Evolutionary conservation across 495 filamentous ascomycete genomes (phyloP).

Genomic region (Letharia lupina): DNA sequence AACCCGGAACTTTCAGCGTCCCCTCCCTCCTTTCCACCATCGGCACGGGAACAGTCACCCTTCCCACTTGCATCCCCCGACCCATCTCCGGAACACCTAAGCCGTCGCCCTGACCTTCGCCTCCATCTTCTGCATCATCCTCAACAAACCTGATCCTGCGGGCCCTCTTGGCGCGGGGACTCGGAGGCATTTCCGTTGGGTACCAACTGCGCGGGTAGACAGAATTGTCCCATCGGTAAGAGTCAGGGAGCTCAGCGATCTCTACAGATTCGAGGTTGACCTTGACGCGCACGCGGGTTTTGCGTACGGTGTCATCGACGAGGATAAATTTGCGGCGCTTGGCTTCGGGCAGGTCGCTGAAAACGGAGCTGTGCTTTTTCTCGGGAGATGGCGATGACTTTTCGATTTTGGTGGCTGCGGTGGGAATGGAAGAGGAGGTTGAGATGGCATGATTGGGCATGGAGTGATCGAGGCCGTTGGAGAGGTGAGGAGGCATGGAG

Average conservation of each 20-base stretch:
- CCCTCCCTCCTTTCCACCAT: conserved; percentile 63
- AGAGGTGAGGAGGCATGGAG: conserved; percentile 64
- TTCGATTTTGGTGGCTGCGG: conserved; percentile 34
- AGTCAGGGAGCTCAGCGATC: conserved; percentile 89
- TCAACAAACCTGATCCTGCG: conserved; percentile 57
- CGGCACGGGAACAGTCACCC: conserved; percentile 58
- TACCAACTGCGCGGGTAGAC: conserved; percentile 89
- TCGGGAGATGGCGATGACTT: conserved; percentile 21
- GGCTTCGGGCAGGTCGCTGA: conserved; percentile 74
- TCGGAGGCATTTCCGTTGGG: conserved; percentile 69
- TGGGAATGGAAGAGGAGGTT: conserved; percentile 23
- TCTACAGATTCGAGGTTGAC: conserved; percentile 82
- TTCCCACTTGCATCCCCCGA: conserved; percentile 35
- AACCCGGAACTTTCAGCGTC: conserved; percentile 62
- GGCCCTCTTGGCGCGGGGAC: conserved; percentile 52
- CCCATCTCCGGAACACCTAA: background rate
- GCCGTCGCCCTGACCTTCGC: conserved; percentile 40
- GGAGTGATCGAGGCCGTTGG: conserved; percentile 50
- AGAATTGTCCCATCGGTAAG: conserved; percentile 76
- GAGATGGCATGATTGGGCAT: conserved; percentile 34
- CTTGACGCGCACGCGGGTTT: conserved; percentile 63
- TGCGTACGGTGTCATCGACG: conserved; percentile 77
- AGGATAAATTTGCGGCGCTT: conserved; percentile 95
- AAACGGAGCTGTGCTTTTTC: conserved; percentile 38
- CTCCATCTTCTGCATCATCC: conserved; percentile 35